A percentile compares a stretch with the other conserved stretches of the same genome.
Conservation (phyloP, 192 early-diverging fungal species). For the Mortierella antarctica region DNA sequence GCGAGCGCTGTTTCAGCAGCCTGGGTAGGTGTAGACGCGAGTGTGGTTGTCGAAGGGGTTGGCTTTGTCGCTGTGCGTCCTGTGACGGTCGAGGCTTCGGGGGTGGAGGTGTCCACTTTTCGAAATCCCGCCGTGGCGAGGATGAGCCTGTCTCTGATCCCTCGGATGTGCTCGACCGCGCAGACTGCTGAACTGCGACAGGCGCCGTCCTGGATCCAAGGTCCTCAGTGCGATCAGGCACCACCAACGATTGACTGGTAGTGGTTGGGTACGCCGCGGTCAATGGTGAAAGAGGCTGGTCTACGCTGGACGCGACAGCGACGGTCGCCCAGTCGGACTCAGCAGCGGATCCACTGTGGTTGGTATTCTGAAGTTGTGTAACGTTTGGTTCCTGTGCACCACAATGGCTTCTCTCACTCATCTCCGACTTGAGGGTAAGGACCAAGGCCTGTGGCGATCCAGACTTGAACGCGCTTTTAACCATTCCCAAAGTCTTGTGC, state of each 20-base stretch:
- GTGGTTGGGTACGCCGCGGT: constrained; percentile 17
- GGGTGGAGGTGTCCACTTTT: constrained; percentile 35
- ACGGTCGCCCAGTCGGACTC: constrained; percentile 28
- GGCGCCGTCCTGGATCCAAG: neutral
- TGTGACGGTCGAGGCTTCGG: constrained; percentile 1
- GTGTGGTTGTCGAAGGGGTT: constrained; percentile 9
- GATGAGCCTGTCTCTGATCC: neutral
- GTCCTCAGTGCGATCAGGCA: neutral
- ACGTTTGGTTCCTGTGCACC: neutral
- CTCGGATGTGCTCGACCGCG: neutral
- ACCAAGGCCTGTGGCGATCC: constrained; percentile 10
- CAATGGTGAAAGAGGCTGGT: constrained; percentile 38
- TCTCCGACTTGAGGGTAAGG: constrained; percentile 19
- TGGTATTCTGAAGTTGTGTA: neutral
- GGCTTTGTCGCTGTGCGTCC: neutral
- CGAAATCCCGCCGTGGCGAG: constrained; percentile 3
- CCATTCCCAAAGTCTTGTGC: constrained; percentile 6
- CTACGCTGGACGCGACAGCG: constrained; percentile 15
- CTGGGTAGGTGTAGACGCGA: constrained; percentile 25
- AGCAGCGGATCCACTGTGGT: neutral
- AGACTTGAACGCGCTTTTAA: constrained; percentile 16
- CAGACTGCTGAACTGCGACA: neutral
- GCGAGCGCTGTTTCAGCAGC: constrained; percentile 44
- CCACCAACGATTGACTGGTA: neutral
- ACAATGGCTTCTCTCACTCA: neutral